A percentile compares a stretch with the other conserved stretches of the same genome.
These are phyloP conservation scores for Sinapis alba DNA, from an alignment of 441 rosid species.

Conservation along the genomic window DNA sequence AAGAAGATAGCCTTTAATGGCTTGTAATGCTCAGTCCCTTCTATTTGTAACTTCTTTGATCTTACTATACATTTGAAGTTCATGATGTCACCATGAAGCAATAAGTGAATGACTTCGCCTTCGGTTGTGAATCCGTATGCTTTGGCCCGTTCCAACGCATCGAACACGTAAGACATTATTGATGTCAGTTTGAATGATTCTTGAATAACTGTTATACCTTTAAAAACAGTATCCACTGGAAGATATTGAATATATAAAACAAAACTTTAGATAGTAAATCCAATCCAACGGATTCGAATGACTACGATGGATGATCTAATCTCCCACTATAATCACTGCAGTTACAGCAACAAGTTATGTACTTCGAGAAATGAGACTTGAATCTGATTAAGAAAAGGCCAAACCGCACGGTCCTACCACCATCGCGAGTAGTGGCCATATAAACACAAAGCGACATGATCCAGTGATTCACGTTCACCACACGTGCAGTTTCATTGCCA, in stretches of 20 bases:
- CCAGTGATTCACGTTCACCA: constrained; percentile 13
- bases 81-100: constrained; percentile 77
- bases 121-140: constrained; percentile 86
- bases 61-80: constrained; percentile 93
- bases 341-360: constrained; percentile 22
- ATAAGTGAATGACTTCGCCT: constrained; percentile 78
- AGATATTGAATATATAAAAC: neutral
- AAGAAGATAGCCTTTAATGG: constrained; percentile 82
- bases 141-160: constrained; percentile 88
- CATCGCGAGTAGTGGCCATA: constrained; percentile 12
- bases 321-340: neutral
- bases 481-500: constrained; percentile 22
- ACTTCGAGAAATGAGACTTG: constrained; percentile 16
- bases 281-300: constrained; percentile 10
- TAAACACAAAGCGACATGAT: constrained; percentile 14
- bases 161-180: constrained; percentile 57
- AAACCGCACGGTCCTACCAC: constrained; percentile 25
- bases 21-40: constrained; percentile 69
- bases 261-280: neutral
- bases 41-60: constrained; percentile 71
- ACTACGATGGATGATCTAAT: constrained; percentile 13
- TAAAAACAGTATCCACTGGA: neutral
- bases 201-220: neutral
- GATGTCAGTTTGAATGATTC: neutral
- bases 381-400: constrained; percentile 10